A percentile compares a stretch with the other conserved stretches of the same genome.
Evolutionary conservation across 306 rosid species (phyloP).

Genomic region (Citrullus amarus): DNA sequence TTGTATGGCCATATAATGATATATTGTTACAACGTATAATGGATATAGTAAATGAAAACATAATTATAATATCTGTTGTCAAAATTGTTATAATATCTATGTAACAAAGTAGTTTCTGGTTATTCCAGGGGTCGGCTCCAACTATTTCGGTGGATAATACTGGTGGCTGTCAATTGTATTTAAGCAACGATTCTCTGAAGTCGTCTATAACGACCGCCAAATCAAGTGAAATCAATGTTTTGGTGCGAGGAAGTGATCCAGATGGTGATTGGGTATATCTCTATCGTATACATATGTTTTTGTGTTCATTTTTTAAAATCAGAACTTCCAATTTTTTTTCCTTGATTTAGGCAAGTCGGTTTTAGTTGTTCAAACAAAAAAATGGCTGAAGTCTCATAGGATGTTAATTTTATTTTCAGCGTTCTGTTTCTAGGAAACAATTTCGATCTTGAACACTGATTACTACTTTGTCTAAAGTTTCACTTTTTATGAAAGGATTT

Average conservation of each 20-base stretch:
- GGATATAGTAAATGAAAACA: background rate
- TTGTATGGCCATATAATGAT: background rate
- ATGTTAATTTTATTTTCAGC: background rate
- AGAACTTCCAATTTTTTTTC: background rate
- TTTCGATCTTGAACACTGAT: background rate
- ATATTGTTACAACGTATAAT: background rate
- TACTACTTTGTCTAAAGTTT: background rate
- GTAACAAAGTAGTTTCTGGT: background rate
- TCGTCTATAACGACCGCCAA: slow-evolving; percentile 82
- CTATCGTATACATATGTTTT: background rate
- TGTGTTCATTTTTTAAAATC: background rate
- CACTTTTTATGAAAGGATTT: background rate
- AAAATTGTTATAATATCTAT: background rate
- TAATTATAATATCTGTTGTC: background rate
- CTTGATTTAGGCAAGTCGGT: background rate
- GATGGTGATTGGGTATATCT: slow-evolving; percentile 80
- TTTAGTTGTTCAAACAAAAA: background rate
- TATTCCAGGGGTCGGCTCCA: slow-evolving; percentile 75
- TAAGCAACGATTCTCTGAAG: slow-evolving; percentile 69
- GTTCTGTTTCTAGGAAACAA: background rate
- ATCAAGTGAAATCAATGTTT: slow-evolving; percentile 85
- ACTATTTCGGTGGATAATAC: slow-evolving; percentile 90
- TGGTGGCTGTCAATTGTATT: slow-evolving; percentile 79
- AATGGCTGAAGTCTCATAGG: background rate
- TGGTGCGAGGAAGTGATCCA: slow-evolving; percentile 69